Base-by-base conservation (phyloP, 2,329 filamentous ascomycete species). In the Nannizzia gypsea region DNA sequence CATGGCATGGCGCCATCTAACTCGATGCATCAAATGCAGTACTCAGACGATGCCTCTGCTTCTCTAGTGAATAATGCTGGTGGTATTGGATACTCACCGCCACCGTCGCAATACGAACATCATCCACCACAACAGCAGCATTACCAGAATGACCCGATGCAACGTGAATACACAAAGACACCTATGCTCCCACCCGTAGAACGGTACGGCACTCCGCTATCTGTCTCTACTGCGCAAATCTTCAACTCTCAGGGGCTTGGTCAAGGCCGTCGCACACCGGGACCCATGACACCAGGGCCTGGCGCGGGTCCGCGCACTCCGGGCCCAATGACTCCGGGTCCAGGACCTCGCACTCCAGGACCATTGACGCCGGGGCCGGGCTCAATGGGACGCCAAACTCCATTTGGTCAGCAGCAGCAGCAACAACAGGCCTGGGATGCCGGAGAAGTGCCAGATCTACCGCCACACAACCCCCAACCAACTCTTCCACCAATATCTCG, bases 201-300 rank as follows among this genome's bases (percentile, higher is more conserved):
- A 70, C 71, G n/a, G 67, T 72, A 50, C 88, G 87, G 0, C 77
- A 80, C 63, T 74, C 76, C 17, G 86, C 86, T 0, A 73, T 73
- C 31, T 76, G 70, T 61, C 28, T 58, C 64, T 52, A 66, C 65
- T 8, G 66, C 46, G 40, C 44, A 38, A 15, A 11, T 50, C 9
- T 57, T 56, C 26, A n/a, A 28, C 2, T 17, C 34, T 57, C 22
- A 48, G 63, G 64, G 42, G 63, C 63, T 40, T 64, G 48, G 61
- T 64, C 28, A 63, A 60, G 46, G 67, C 66, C 22, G 64, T 66
- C 17, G 67, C 69, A 58, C 63, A 66, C 34, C 69, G 66, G 62
- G 56, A 2, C 62, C 58, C 17, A 8, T 54, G 31, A 26, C 48
- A 3, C 56, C 31, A n/a, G 64, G 38, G 63, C 63, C 42, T 64